phyloP scores from a whole-genome alignment of 805 yeast genomes.

The Deakozyma indianensis region DNA sequence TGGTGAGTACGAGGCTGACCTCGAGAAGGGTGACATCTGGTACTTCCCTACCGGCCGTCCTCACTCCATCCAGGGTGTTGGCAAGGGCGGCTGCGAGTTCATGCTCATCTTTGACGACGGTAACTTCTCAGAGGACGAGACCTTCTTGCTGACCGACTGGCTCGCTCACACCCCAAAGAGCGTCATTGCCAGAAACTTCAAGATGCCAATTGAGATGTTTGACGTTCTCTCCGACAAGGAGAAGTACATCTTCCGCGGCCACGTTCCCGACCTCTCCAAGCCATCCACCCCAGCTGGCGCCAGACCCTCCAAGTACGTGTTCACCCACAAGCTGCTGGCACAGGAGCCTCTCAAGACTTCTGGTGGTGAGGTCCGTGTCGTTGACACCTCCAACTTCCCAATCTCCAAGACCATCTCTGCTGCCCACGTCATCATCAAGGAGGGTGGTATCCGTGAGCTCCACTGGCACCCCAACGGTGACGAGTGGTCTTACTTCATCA shows the following conservation, averaged over 20 bases:
- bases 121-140: slow-evolving; percentile 1
- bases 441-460: neutral
- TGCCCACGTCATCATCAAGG: slow-evolving; percentile 2
- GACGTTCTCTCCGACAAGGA: slow-evolving; percentile 1
- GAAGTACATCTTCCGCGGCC: slow-evolving; percentile 2
- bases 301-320: slow-evolving; percentile 1
- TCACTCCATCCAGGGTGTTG: slow-evolving; percentile 1
- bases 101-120: slow-evolving; percentile 2
- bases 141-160: slow-evolving; percentile 3
- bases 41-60: slow-evolving; percentile 2
- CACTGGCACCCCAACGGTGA: slow-evolving; percentile 4
- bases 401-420: slow-evolving; percentile 1
- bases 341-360: slow-evolving; percentile 1
- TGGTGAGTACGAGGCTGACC: neutral
- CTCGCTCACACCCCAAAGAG: slow-evolving; percentile 2
- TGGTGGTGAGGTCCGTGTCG: slow-evolving; percentile 1
- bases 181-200: slow-evolving; percentile 1
- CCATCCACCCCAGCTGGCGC: no score
- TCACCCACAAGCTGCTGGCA: slow-evolving; percentile 1
- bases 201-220: neutral
- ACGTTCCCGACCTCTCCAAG: neutral
- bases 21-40: slow-evolving; percentile 1
- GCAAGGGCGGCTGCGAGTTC: slow-evolving; percentile 3
- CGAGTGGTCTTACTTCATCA: slow-evolving; percentile 2
- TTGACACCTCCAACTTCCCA: slow-evolving; percentile 2